Evolutionary conservation across 23 red algal species (phyloP).

Genomic region (Gracilaria domingensis): DNA sequence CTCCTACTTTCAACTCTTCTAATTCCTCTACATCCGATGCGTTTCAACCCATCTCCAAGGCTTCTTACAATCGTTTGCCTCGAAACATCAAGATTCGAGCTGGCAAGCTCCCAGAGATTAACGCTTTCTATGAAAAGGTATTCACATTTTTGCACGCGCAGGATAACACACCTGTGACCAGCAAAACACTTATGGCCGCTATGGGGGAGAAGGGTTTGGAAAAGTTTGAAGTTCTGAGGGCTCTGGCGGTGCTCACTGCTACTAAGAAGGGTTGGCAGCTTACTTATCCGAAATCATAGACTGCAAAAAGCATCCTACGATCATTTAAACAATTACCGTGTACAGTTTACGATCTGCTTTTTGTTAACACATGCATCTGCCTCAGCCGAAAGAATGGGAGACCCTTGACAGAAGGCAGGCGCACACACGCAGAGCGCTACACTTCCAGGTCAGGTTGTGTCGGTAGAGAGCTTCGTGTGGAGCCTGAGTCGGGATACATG

Average conservation of each 20-base stretch:
- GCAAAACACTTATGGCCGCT: conserved; percentile 34
- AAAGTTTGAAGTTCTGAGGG: conserved; percentile 59
- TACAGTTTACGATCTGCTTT: neutral
- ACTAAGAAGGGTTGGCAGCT: conserved; percentile 65
- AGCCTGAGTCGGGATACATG: conserved; percentile 18
- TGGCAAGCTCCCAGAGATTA: conserved; percentile 54
- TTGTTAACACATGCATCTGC: no score
- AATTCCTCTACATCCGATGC: neutral
- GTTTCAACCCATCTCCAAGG: conserved; percentile 48
- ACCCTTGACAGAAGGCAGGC: no score
- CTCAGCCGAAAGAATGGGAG: no score
- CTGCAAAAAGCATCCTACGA: neutral
- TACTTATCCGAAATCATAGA: conserved; percentile 26
- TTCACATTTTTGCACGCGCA: conserved; percentile 26
- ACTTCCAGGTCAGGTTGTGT: neutral
- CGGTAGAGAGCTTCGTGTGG: neutral
- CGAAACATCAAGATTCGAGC: conserved; percentile 64
- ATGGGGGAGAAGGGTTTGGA: conserved; percentile 28
- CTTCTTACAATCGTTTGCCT: conserved; percentile 59
- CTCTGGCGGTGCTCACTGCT: conserved; percentile 35
- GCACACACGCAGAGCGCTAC: no score
- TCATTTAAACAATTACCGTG: neutral
- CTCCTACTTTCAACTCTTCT: neutral
- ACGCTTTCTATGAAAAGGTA: conserved; percentile 67
- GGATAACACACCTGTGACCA: conserved; percentile 6